Evolutionary conservation across 768 basidiomycete species (phyloP).

Genomic region (Astraeus odoratus): DNA sequence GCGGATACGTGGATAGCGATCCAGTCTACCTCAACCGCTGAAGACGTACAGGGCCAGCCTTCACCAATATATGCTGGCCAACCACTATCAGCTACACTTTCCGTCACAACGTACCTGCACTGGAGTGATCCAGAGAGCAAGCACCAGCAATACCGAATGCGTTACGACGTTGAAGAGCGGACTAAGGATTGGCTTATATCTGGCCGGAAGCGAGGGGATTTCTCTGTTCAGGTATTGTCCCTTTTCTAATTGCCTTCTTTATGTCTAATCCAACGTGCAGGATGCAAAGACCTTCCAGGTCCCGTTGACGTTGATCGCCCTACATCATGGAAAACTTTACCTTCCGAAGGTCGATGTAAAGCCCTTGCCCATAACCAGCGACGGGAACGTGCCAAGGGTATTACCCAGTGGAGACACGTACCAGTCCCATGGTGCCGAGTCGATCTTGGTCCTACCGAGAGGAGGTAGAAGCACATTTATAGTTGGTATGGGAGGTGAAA

Average conservation of each 20-base stretch:
- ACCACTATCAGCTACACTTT: conserved; percentile 64
- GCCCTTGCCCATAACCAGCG: conserved; percentile 47
- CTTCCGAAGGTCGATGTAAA: conserved; percentile 69
- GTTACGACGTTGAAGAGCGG: conserved; percentile 79
- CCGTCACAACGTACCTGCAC: conserved; percentile 66
- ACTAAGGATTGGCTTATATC: conserved; percentile 85
- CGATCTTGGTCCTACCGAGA: conserved; percentile 73
- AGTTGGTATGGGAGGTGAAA: conserved; percentile 55
- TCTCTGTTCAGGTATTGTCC: conserved; percentile 55
- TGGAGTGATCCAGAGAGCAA: conserved; percentile 54
- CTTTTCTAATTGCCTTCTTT: not conserved
- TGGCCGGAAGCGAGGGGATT: conserved; percentile 82
- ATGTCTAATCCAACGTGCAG: conserved; percentile 29
- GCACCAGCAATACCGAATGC: conserved; percentile 45
- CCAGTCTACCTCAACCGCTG: conserved; percentile 37
- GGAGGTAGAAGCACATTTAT: conserved; percentile 79
- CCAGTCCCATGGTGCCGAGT: conserved; percentile 80
- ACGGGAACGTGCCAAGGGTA: conserved; percentile 48
- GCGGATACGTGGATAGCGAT: conserved; percentile 52
- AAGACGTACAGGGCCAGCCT: conserved; percentile 20
- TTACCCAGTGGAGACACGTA: conserved; percentile 71
- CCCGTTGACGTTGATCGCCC: conserved; percentile 73
- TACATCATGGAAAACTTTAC: conserved; percentile 74
- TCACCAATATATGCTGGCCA: conserved; percentile 76
- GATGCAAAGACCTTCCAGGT: conserved; percentile 53